phyloP scores from a whole-genome alignment of 768 basidiomycete genomes.

The Pholiota conissans region DNA sequence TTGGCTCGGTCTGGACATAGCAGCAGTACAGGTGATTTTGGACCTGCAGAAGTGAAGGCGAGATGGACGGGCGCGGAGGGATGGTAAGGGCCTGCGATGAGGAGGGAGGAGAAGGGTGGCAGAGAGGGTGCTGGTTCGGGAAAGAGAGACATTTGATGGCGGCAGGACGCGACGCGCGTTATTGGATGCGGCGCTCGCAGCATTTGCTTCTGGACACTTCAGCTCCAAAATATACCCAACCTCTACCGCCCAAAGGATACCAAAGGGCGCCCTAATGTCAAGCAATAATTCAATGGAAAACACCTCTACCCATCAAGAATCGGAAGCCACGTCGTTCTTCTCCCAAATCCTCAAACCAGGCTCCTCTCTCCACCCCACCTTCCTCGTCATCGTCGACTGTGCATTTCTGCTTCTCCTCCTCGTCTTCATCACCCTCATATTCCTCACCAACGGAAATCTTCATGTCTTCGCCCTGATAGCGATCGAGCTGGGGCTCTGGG shows the following conservation, averaged over 20 bases:
- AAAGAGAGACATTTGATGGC: conserved; percentile 2
- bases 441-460: conserved; percentile 60
- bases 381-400: conserved; percentile 62
- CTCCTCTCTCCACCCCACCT: conserved; percentile 71
- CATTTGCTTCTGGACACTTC: not conserved
- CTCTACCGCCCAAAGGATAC: too few relatives aligned
- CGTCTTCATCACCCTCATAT: conserved; percentile 57
- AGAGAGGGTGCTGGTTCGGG: conserved; percentile 22
- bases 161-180: not conserved
- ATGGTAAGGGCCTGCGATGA: conserved; percentile 64
- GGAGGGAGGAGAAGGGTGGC: conserved; percentile 57
- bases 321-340: conserved; percentile 37
- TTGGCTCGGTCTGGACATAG: conserved; percentile 52
- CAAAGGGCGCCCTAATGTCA: too few relatives aligned
- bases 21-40: conserved; percentile 40
- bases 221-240: not conserved
- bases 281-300: not conserved
- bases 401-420: conserved; percentile 58
- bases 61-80: conserved; percentile 72
- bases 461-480: conserved; percentile 68
- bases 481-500: conserved; percentile 73
- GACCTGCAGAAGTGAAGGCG: conserved; percentile 45
- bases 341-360: conserved; percentile 68
- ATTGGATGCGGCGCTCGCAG: not conserved
- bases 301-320: not conserved